A percentile compares a stretch with the other conserved stretches of the same genome.
These are phyloP conservation scores for Pichia nakasei DNA, from an alignment of 805 yeast species.

Conservation along the genomic window DNA sequence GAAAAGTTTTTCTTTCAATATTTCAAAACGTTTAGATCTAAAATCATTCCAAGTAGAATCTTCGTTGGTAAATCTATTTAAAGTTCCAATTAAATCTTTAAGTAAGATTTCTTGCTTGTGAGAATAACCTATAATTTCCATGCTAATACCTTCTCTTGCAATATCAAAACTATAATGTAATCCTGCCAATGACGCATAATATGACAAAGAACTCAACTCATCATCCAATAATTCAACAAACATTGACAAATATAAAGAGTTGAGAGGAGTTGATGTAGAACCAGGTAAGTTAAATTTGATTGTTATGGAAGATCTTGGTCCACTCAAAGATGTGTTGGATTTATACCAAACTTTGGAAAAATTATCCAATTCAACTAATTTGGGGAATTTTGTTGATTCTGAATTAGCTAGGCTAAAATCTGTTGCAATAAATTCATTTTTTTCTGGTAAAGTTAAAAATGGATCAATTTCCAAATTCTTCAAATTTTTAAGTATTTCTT, in stretches of 20 bases:
- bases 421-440: conserved; percentile 77
- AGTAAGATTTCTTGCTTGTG: conserved; percentile 66
- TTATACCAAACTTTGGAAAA: conserved; percentile 73
- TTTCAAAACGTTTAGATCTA: conserved; percentile 50
- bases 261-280: conserved; percentile 48
- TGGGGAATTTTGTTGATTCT: conserved; percentile 43
- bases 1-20: conserved; percentile 52
- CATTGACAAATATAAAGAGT: conserved; percentile 49
- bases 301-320: conserved; percentile 74
- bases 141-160: conserved; percentile 61
- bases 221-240: conserved; percentile 69
- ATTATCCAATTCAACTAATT: conserved; percentile 43
- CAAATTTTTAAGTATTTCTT: conserved; percentile 28
- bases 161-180: conserved; percentile 47
- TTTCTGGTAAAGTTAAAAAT: conserved; percentile 41
- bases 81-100: conserved; percentile 46
- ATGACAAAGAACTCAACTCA: conserved; percentile 63
- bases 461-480: conserved; percentile 32
- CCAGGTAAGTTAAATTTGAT: conserved; percentile 59
- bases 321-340: conserved; percentile 79
- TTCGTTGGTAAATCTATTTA: conserved; percentile 34
- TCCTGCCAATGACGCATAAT: conserved; percentile 81
- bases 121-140: conserved; percentile 71
- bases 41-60: conserved; percentile 24
- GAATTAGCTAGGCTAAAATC: conserved; percentile 53